Evolutionary conservation across 352 stramenopile species (phyloP).

Genomic region (Stramenopiles sp.): DNA sequence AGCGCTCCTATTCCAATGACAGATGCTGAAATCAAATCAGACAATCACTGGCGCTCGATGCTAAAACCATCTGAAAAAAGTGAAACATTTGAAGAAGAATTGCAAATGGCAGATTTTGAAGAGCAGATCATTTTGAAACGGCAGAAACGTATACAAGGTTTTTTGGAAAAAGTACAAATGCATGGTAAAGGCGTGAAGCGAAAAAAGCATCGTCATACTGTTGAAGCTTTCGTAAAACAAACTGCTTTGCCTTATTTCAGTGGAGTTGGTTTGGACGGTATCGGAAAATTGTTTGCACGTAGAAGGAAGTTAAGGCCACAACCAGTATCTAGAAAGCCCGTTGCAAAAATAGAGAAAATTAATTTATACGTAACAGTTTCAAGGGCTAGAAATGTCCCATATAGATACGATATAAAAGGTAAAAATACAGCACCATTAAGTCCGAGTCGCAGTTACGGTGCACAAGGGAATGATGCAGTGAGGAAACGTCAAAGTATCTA

Average conservation of each 20-base stretch:
- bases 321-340: constrained; percentile 19
- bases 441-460: background rate
- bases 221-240: constrained; percentile 40
- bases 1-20: constrained; percentile 1
- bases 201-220: background rate
- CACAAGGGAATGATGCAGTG: background rate
- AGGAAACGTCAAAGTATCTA: background rate
- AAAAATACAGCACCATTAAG: background rate
- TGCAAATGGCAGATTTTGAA: background rate
- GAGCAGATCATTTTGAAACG: constrained; percentile 4
- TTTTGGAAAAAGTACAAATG: background rate
- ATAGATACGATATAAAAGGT: background rate
- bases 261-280: constrained; percentile 33
- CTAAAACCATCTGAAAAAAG: background rate
- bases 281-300: constrained; percentile 30
- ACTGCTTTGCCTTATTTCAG: constrained; percentile 47
- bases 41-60: background rate
- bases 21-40: background rate
- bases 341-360: background rate
- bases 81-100: background rate
- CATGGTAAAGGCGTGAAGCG: background rate
- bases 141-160: background rate
- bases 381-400: background rate
- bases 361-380: background rate
- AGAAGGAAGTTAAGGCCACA: constrained; percentile 14